phyloP scores from a whole-genome alignment of 2,329 filamentous ascomycete genomes.

The Pleomassaria siparia region DNA sequence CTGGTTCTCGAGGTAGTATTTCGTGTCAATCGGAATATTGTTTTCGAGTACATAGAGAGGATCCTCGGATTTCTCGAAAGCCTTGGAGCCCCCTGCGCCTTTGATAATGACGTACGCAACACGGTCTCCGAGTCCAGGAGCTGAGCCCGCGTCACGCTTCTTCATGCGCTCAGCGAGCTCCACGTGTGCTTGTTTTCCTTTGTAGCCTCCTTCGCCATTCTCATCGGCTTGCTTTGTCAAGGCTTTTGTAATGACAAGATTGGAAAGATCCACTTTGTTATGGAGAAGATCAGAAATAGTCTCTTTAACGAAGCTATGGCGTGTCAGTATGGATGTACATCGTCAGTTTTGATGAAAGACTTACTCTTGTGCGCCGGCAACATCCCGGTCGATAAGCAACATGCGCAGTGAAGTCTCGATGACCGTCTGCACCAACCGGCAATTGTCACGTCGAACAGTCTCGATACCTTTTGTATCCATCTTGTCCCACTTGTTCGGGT shows the following conservation, averaged over 20 bases:
- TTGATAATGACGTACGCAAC: conserved; percentile 98
- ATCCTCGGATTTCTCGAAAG: conserved; percentile 96
- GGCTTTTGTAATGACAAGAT: conserved; percentile 97
- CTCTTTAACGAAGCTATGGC: conserved; percentile 83
- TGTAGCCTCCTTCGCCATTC: conserved; percentile 58
- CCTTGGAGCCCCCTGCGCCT: conserved; percentile 83
- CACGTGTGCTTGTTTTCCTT: conserved; percentile 91
- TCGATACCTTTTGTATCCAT: conserved; percentile 99
- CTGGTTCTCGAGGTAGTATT: conserved; percentile 98
- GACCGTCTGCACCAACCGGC: conserved; percentile 89
- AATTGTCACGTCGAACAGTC: conserved; percentile 96
- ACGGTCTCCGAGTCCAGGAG: conserved; percentile 88
- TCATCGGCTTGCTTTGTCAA: conserved; percentile 67
- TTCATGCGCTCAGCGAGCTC: conserved; percentile 95
- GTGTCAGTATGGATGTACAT: conserved; percentile 36
- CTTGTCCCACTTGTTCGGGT: conserved; percentile 92
- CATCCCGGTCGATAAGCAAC: conserved; percentile 91
- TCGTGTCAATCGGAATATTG: conserved; percentile 96
- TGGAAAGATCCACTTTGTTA: conserved; percentile 98
- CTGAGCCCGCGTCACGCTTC: conserved; percentile 93
- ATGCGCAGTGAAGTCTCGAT: conserved; percentile 96
- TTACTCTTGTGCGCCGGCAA: conserved; percentile 90
- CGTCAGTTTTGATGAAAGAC: conserved; percentile 44
- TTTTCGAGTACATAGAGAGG: conserved; percentile 96
- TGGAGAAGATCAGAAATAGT: conserved; percentile 93